Base-by-base conservation (phyloP, 805 yeast genomes). In the Candida gorgasii region DNA sequence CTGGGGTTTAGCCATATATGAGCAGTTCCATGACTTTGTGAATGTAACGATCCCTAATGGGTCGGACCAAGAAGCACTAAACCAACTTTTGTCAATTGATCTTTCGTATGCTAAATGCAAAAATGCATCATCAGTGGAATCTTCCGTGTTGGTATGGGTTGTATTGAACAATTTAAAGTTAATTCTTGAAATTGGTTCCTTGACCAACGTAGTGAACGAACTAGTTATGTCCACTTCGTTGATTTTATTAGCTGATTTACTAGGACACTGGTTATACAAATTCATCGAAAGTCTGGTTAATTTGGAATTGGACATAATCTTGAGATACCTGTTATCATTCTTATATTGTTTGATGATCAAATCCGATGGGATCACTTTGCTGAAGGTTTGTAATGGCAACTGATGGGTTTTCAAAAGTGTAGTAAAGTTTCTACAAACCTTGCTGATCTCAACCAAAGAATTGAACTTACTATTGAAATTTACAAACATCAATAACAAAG, bases 41-140 rank as follows among this genome's bases (percentile, higher is more conserved):
- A 71, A 73, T 13, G 82, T 76, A 9, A 79, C 72, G 3, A 71
- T 69, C 0, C 96, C 96, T 58, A 76, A 75, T 37, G 90, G 92
- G 55, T 92, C 96, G 0, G 93, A 74, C 95, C 97, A 89, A 0
- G 95, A 84, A 0, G 88, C 95, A 16, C 82, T 79, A 33, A 89
- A 73, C 96, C 97, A 92, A 42, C 79, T 80, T 46, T 80, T 81
- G 59, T 90, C 96, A 3, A 78, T 69, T 0, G 96, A 84, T 40
- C 95, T 62, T 22, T 89, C 88, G 54, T 90, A 92, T 1, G 96
- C 89, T 8, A 93, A 72, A 57, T 93, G 98, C 16, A 92, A 69
- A 52, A 80, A 86, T 1, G 86, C 71, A 53, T 89, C 96, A 46
- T 84, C 86, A n/a, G 73, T 55, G 29, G 55, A 57, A 14, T 55